Base-by-base conservation (phyloP, 2,329 filamentous ascomycete species). In the Penicillium sclerotigenum region DNA sequence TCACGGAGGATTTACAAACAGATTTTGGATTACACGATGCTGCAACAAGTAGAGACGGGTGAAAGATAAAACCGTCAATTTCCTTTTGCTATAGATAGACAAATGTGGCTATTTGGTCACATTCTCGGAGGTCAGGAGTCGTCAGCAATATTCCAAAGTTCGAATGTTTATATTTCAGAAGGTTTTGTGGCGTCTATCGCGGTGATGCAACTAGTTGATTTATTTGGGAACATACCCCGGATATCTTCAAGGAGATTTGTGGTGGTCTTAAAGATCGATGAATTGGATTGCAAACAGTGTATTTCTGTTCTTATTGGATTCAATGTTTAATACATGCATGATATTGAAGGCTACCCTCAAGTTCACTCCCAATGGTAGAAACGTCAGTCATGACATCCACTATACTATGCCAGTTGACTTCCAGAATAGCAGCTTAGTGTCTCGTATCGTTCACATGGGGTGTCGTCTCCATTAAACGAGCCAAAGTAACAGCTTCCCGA, bases 401-500 rank as follows among this genome's bases (percentile, higher is more conserved):
- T n/a, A n/a, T n/a, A n/a, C n/a, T n/a, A n/a, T n/a, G n/a, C n/a
- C n/a, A 33, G 6, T 6, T 33, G 3, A 36, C 16, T 8, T 10
- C 40, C 18, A 2, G 5, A 33, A 22, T 24, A 34, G 5, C 13
- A 49, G 14, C 2, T 40, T 40, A 67, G 58, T 62, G 59, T 11
- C 62, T 59, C 13, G 65, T 67, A 46, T 67, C 65, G 46, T 67
- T 67, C 3, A 67, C 60, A 56, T 67, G 65, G 9, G 54, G 37
- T 8, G 55, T 58, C 16, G 60, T 63, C 34, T 82, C 81, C 55
- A 84, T 69, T 62, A 83, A 73, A 52, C 79, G 78, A 4, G 83
- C 83, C 56, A 85, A 77, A 33, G 80, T 79, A n/a, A 83, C 83
- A 7, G 83, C 82, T 66, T 85, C 83, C 58, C 83, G 73, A 18